These are phyloP conservation scores for Pseudozyma pruni DNA, from an alignment of 1,284 basidiomycete genomes.

Conservation along the genomic window DNA sequence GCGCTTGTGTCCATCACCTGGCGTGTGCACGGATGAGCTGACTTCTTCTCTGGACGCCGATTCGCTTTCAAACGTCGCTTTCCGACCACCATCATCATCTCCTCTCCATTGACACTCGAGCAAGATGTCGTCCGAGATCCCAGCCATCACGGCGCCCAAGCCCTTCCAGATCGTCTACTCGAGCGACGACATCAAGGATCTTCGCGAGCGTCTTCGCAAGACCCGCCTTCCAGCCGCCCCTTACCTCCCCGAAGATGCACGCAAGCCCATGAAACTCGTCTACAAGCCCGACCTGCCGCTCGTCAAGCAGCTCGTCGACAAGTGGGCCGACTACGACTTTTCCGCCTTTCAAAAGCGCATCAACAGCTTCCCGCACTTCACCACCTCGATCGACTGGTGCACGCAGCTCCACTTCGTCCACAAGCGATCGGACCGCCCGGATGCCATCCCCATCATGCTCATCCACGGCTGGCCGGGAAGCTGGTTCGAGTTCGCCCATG, in stretches of 20 bases:
- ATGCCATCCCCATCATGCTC: conserved; percentile 62
- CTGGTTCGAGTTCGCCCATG: conserved; percentile 50
- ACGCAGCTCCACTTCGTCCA: conserved; percentile 56
- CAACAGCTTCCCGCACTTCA: conserved; percentile 51
- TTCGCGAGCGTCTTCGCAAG: conserved; percentile 42
- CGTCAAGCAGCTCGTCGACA: conserved; percentile 26
- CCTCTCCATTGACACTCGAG: too few species aligned
- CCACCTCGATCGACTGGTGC: conserved; percentile 58
- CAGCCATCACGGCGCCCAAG: conserved; percentile 41
- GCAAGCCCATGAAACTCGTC: conserved; percentile 15
- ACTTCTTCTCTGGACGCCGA: too few species aligned
- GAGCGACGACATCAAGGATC: conserved; percentile 35
- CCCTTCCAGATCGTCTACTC: conserved; percentile 48
- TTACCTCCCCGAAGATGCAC: conserved; percentile 39
- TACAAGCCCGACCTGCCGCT: conserved; percentile 40
- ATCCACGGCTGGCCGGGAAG: conserved; percentile 62
- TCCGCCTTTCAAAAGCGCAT: conserved; percentile 22
- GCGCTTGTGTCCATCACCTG: too few species aligned
- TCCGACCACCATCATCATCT: neutral
- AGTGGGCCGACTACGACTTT: conserved; percentile 42
- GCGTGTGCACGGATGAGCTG: too few species aligned
- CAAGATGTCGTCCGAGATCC: conserved; percentile 25
- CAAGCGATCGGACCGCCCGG: conserved; percentile 32
- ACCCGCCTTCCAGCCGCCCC: conserved; percentile 41
- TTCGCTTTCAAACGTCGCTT: too few species aligned